Evolutionary conservation across 805 yeast genomes (phyloP).

Genomic region (Kazachstania psychrophila): DNA sequence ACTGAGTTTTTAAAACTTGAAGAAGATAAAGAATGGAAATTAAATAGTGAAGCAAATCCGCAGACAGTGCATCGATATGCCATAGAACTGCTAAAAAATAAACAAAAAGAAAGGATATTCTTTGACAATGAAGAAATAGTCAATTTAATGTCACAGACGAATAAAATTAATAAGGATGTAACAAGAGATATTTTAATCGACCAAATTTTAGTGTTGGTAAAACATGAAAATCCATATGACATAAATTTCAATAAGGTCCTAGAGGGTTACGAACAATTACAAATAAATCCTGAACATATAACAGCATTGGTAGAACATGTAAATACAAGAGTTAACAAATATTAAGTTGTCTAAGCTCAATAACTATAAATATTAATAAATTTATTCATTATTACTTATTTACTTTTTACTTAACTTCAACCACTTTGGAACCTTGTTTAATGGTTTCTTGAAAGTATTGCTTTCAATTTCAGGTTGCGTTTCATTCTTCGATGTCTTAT

Average conservation of each 20-base stretch:
- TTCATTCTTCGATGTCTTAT: too few species aligned
- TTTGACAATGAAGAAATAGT: neutral
- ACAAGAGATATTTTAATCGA: slow-evolving; percentile 2
- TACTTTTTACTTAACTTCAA: slow-evolving; percentile 33
- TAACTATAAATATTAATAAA: slow-evolving; percentile 5
- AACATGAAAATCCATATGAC: slow-evolving; percentile 11
- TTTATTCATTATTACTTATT: slow-evolving; percentile 4
- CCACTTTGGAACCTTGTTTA: slow-evolving; percentile 34
- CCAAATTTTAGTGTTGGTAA: slow-evolving; percentile 10
- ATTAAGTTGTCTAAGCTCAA: too few species aligned
- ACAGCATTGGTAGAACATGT: slow-evolving; percentile 3
- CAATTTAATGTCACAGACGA: neutral
- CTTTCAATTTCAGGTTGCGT: too few species aligned
- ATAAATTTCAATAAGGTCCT: slow-evolving; percentile 9
- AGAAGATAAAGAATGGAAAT: neutral
- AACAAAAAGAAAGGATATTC: neutral
- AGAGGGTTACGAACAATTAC: slow-evolving; percentile 11
- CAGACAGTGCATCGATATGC: neutral
- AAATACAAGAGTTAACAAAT: slow-evolving; percentile 2
- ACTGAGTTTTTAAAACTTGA: slow-evolving; percentile 11
- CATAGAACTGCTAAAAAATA: neutral
- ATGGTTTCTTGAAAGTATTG: slow-evolving; percentile 10
- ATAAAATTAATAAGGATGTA: neutral
- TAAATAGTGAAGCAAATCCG: neutral
- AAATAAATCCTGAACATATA: slow-evolving; percentile 3